Evolutionary conservation across 176 grass and related monocot genomes (phyloP).

Genomic region (Areca catechu): DNA sequence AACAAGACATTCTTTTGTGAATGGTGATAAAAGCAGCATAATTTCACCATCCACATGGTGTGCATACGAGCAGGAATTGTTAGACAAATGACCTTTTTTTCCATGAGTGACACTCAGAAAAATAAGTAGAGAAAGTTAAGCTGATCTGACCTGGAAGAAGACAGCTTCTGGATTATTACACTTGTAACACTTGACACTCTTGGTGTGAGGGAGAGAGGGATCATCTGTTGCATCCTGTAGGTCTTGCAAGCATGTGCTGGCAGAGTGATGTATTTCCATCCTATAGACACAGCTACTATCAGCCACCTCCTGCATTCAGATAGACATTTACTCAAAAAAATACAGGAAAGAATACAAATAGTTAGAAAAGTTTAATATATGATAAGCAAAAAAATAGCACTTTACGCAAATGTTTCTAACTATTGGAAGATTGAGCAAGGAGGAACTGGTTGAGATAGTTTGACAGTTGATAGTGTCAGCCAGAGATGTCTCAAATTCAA

Average conservation of each 20-base stretch:
- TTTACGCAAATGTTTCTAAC: too few species aligned
- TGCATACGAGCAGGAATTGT: too few species aligned
- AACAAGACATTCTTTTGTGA: too few species aligned
- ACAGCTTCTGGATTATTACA: constrained; percentile 73
- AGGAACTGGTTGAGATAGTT: too few species aligned
- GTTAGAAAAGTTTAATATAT: background rate
- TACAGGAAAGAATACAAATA: background rate
- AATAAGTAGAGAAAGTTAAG: too few species aligned
- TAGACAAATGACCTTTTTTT: too few species aligned
- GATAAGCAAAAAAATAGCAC: background rate
- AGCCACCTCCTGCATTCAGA: constrained; percentile 41
- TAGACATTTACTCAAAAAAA: background rate
- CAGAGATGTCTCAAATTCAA: too few species aligned
- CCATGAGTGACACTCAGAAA: too few species aligned
- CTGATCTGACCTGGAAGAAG: constrained; percentile 60
- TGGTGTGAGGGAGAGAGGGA: constrained; percentile 68
- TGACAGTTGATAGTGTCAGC: too few species aligned
- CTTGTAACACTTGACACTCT: constrained; percentile 63
- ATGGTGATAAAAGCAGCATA: too few species aligned
- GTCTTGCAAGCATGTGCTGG: constrained; percentile 38
- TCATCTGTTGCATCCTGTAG: constrained; percentile 59
- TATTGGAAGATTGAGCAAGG: too few species aligned
- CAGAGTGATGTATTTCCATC: constrained; percentile 56
- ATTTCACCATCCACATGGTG: too few species aligned
- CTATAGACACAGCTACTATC: constrained; percentile 63